phyloP scores from a whole-genome alignment of 1,284 basidiomycete genomes.

The Irpex sp. region DNA sequence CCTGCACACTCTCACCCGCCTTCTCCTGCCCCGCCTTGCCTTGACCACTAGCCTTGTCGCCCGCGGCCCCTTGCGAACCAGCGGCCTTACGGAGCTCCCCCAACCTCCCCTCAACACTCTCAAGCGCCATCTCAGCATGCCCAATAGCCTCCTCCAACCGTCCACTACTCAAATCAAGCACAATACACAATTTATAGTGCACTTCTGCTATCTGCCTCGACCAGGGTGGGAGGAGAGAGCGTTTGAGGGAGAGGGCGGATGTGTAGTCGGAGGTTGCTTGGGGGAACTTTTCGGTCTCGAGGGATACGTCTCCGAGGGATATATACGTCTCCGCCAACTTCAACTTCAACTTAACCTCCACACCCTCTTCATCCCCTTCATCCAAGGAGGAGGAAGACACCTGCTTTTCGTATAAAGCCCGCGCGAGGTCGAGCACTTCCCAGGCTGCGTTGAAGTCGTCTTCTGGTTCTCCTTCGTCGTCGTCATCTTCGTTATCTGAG shows the following conservation, averaged over 20 bases:
- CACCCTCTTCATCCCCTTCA: conserved; percentile 37
- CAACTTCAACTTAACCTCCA: conserved; percentile 60
- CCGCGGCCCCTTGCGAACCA: no score
- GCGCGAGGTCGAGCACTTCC: conserved; percentile 88
- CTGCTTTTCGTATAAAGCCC: conserved; percentile 76
- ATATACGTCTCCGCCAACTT: conserved; percentile 86
- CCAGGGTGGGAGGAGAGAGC: conserved; percentile 66
- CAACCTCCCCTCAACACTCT: conserved; percentile 70
- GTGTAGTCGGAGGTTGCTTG: conserved; percentile 85
- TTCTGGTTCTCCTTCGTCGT: conserved; percentile 55
- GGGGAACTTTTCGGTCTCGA: conserved; percentile 93
- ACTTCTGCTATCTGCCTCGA: conserved; percentile 87
- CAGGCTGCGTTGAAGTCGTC: conserved; percentile 95
- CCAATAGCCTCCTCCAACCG: conserved; percentile 74
- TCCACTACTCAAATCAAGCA: conserved; percentile 81
- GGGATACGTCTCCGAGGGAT: conserved; percentile 80
- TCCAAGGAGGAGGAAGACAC: conserved; percentile 15
- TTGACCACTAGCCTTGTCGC: conserved; percentile 46
- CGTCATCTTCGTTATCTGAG: conserved; percentile 9
- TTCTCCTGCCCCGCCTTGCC: conserved; percentile 17
- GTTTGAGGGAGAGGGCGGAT: conserved; percentile 69
- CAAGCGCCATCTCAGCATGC: conserved; percentile 76
- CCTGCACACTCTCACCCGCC: no score
- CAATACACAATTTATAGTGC: conserved; percentile 88
- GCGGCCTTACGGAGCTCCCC: conserved; percentile 49